Evolutionary conservation across 2,329 filamentous ascomycete species (phyloP).

Genomic region (Phyllosticta citribraziliensis): DNA sequence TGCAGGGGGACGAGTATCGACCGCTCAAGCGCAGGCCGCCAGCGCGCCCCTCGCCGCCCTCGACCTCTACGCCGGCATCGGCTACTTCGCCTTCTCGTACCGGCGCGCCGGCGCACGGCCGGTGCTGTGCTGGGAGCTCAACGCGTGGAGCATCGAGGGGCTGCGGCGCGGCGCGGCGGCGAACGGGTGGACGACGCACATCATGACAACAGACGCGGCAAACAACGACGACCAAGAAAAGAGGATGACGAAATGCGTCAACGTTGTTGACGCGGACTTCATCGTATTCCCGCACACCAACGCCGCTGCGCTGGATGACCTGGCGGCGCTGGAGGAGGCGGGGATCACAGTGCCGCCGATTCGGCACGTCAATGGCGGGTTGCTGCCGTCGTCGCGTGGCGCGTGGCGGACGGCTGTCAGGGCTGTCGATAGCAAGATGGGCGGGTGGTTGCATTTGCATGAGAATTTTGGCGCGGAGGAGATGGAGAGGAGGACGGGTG

Average conservation of each 20-base stretch:
- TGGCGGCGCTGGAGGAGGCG: constrained; percentile 14
- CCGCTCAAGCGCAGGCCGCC: constrained; percentile 11
- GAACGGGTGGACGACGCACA: constrained; percentile 29
- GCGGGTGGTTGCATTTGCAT: constrained; percentile 52
- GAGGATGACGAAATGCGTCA: not conserved
- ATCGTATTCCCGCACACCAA: constrained; percentile 35
- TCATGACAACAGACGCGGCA: not conserved
- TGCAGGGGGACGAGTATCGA: too few relatives aligned
- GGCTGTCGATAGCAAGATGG: constrained; percentile 34
- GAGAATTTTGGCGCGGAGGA: constrained; percentile 43
- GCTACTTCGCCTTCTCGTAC: constrained; percentile 88
- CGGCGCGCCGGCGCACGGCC: constrained; percentile 54
- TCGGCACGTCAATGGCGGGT: constrained; percentile 50
- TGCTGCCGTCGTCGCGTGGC: constrained; percentile 42
- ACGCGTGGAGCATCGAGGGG: constrained; percentile 44
- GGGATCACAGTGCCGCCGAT: constrained; percentile 26
- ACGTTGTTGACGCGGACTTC: constrained; percentile 15
- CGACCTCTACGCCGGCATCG: constrained; percentile 87
- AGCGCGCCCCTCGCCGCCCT: constrained; percentile 33
- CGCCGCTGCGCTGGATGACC: constrained; percentile 20
- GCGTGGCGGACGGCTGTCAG: constrained; percentile 42
- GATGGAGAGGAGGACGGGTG: constrained; percentile 15
- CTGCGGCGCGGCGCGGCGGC: constrained; percentile 29
- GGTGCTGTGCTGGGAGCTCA: constrained; percentile 84
- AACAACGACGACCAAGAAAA: not conserved